Conservation (phyloP, 352 stramenopile species). For the Globisporangium heterothallicum region DNA sequence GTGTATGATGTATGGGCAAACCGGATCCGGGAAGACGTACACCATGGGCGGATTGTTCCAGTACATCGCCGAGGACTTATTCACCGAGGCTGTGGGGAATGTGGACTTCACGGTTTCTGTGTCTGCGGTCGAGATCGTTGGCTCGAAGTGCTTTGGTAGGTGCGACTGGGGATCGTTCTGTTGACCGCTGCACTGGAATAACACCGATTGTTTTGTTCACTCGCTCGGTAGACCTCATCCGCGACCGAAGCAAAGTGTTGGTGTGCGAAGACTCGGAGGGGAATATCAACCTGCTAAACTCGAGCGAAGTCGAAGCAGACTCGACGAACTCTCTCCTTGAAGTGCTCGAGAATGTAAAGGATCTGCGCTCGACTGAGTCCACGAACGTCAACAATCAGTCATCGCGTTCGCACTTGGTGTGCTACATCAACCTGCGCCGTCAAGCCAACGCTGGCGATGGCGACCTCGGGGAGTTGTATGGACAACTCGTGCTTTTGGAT, state of each 20-base stretch:
- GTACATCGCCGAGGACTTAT: constrained; percentile 67
- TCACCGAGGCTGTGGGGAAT: constrained; percentile 35
- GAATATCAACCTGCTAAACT: constrained; percentile 59
- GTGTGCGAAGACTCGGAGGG: constrained; percentile 70
- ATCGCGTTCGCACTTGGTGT: constrained; percentile 66
- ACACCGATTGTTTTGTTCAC: too few species aligned
- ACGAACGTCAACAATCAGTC: constrained; percentile 75
- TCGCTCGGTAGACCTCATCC: constrained; percentile 35
- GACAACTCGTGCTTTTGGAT: constrained; percentile 55
- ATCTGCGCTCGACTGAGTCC: constrained; percentile 70
- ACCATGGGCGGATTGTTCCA: constrained; percentile 86
- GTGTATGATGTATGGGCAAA: constrained; percentile 82
- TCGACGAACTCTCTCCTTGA: constrained; percentile 60
- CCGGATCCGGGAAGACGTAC: constrained; percentile 68
- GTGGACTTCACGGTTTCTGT: constrained; percentile 47
- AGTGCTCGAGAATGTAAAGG: constrained; percentile 58
- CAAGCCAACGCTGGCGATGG: constrained; percentile 9
- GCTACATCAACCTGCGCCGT: constrained; percentile 50
- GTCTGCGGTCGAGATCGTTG: constrained; percentile 55
- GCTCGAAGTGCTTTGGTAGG: constrained; percentile 58
- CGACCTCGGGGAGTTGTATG: constrained; percentile 26
- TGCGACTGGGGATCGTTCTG: not conserved
- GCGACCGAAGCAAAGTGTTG: constrained; percentile 45
- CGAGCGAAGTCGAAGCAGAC: constrained; percentile 39
- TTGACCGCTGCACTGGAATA: too few species aligned